Conservation (phyloP, 768 basidiomycete species). For the Aureoboletus auriporus region DNA sequence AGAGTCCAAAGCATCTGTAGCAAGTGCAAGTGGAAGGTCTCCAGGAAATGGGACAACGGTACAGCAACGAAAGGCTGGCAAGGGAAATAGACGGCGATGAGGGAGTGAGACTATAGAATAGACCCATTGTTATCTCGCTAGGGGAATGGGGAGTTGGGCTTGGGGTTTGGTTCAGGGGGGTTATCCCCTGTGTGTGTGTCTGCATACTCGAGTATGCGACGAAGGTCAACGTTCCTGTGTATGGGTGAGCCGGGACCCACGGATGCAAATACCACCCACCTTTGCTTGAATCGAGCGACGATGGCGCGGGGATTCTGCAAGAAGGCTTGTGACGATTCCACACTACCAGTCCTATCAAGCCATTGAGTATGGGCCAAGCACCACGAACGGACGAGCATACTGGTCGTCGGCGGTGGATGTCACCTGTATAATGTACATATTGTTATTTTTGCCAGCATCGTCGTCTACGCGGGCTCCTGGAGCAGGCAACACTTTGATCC, state of each 20-base stretch:
- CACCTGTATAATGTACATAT: slow-evolving; percentile 76
- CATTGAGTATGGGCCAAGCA: not conserved
- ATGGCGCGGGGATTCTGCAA: slow-evolving; percentile 43
- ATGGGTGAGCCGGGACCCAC: slow-evolving; percentile 8
- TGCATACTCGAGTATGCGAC: slow-evolving; percentile 55
- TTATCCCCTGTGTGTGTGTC: slow-evolving; percentile 10
- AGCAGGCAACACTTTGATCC: slow-evolving; percentile 65
- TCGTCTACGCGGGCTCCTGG: slow-evolving; percentile 63
- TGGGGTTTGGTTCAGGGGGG: slow-evolving; percentile 5
- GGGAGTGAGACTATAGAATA: slow-evolving; percentile 7
- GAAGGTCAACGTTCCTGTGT: slow-evolving; percentile 49
- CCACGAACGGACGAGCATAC: slow-evolving; percentile 14
- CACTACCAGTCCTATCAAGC: slow-evolving; percentile 4
- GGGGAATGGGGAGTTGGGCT: slow-evolving; percentile 8
- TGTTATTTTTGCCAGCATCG: slow-evolving; percentile 48
- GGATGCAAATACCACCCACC: slow-evolving; percentile 35
- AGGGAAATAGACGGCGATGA: slow-evolving; percentile 33
- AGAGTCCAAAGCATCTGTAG: slow-evolving; percentile 29
- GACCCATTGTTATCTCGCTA: not conserved
- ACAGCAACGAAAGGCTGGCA: slow-evolving; percentile 34
- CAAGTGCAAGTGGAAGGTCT: slow-evolving; percentile 15
- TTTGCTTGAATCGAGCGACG: slow-evolving; percentile 64
- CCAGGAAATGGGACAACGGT: slow-evolving; percentile 17
- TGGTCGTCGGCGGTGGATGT: slow-evolving; percentile 47
- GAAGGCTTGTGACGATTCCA: slow-evolving; percentile 28